Evolutionary conservation across 495 filamentous ascomycete species (phyloP).

Genomic region (Talaromyces stipitatus): DNA sequence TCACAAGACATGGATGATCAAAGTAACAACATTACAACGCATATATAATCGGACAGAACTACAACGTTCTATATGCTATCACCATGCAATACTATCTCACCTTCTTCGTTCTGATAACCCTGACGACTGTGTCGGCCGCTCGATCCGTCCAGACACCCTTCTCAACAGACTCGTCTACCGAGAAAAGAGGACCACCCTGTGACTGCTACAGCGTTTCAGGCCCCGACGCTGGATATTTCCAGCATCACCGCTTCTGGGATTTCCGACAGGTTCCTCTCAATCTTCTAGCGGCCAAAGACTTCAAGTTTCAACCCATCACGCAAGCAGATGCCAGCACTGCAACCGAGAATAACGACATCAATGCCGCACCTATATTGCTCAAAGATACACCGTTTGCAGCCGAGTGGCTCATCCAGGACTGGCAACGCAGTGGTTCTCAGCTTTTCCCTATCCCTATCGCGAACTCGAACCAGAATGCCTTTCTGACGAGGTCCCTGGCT

Average conservation of each 20-base stretch:
- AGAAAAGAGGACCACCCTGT: constrained; percentile 13
- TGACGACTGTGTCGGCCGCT: not conserved
- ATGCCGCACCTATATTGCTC: constrained; percentile 16
- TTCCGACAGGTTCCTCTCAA: constrained; percentile 42
- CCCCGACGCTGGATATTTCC: constrained; percentile 45
- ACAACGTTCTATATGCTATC: not conserved
- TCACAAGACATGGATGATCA: not conserved
- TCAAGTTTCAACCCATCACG: constrained; percentile 22
- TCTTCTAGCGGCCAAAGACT: constrained; percentile 12
- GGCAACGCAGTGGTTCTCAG: constrained; percentile 43
- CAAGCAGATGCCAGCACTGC: constrained; percentile 16
- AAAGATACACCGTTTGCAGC: constrained; percentile 29
- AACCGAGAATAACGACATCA: constrained; percentile 8
- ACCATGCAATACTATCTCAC: not conserved
- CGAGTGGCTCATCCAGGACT: constrained; percentile 54
- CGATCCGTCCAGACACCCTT: not conserved
- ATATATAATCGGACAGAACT: not conserved
- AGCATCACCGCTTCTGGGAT: constrained; percentile 60
- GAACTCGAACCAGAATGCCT: constrained; percentile 60
- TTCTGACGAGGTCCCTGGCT: constrained; percentile 37
- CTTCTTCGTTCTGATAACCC: not conserved
- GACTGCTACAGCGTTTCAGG: constrained; percentile 35
- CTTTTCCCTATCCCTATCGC: constrained; percentile 42
- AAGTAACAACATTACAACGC: not conserved
- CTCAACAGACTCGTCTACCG: constrained; percentile 4